Conservation (phyloP, 305 asterid species). For the Withania somnifera region DNA sequence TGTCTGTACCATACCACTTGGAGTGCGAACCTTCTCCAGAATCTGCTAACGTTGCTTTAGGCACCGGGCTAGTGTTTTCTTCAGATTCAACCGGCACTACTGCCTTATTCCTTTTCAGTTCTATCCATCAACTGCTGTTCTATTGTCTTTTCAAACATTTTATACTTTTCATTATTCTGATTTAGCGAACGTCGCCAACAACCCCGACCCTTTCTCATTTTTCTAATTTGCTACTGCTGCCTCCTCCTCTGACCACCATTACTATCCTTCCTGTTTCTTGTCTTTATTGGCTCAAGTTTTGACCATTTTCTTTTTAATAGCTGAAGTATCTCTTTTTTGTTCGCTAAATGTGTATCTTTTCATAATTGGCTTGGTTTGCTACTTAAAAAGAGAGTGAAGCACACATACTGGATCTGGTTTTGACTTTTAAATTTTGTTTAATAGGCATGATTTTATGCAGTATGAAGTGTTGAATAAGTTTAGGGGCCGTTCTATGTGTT, state of each 20-base stretch:
- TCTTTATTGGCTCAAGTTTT: neutral
- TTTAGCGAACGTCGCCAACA: neutral
- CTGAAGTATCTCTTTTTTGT: neutral
- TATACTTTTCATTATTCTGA: neutral
- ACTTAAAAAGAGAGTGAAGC: neutral
- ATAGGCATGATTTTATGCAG: neutral
- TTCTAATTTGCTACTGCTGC: neutral
- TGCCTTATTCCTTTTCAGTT: neutral
- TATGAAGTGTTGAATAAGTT: neutral
- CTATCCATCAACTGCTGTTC: neutral
- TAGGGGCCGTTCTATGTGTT: neutral
- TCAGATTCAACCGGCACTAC: constrained; percentile 2
- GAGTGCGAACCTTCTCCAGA: neutral
- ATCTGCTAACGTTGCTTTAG: neutral
- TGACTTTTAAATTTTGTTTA: neutral
- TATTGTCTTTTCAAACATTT: neutral
- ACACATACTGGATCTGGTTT: neutral
- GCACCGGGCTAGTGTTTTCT: constrained; percentile 4
- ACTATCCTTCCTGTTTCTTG: neutral
- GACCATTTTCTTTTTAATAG: neutral
- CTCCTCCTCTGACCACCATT: too few species aligned
- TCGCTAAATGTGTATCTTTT: neutral
- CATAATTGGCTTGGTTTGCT: neutral
- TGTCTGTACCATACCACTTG: too few species aligned
- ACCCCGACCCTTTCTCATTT: neutral